phyloP scores from a whole-genome alignment of 345 rosid genomes.

The Populus alba region DNA sequence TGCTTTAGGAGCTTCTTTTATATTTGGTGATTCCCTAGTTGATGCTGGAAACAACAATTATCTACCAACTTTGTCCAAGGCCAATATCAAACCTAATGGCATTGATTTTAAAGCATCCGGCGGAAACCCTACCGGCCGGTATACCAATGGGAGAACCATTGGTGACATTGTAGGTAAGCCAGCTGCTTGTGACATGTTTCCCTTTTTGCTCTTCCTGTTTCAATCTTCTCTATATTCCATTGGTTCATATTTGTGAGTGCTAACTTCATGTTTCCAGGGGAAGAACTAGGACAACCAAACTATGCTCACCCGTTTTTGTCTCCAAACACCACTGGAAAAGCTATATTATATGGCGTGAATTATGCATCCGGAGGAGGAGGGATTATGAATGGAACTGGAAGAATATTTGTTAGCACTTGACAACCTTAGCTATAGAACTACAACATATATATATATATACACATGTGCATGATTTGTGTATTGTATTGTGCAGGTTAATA shows the following conservation, averaged over 20 bases:
- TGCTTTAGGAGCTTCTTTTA: conserved; percentile 54
- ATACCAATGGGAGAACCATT: conserved; percentile 85
- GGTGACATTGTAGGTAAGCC: conserved; percentile 70
- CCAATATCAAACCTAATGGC: conserved; percentile 78
- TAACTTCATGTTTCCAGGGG: conserved; percentile 42
- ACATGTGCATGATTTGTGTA: background rate
- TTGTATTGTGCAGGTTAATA: conserved; percentile 52
- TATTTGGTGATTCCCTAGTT: conserved; percentile 85
- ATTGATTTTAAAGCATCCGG: conserved; percentile 72
- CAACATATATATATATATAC: too few relatives aligned
- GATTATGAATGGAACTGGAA: conserved; percentile 85
- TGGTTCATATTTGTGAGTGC: background rate
- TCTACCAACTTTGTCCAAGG: conserved; percentile 70
- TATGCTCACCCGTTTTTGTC: conserved; percentile 71
- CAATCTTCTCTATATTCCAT: background rate
- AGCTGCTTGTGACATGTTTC: background rate
- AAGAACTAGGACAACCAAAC: conserved; percentile 62
- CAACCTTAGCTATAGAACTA: too few relatives aligned
- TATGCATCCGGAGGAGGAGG: conserved; percentile 98
- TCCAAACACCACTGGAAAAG: conserved; percentile 75
- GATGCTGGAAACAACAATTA: conserved; percentile 91
- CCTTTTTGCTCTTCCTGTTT: background rate
- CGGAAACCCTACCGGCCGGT: conserved; percentile 88
- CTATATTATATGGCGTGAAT: conserved; percentile 65
- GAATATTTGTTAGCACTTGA: conserved; percentile 53